phyloP scores from a whole-genome alignment of 2,329 filamentous ascomycete species.

The Cadophora sp. region DNA sequence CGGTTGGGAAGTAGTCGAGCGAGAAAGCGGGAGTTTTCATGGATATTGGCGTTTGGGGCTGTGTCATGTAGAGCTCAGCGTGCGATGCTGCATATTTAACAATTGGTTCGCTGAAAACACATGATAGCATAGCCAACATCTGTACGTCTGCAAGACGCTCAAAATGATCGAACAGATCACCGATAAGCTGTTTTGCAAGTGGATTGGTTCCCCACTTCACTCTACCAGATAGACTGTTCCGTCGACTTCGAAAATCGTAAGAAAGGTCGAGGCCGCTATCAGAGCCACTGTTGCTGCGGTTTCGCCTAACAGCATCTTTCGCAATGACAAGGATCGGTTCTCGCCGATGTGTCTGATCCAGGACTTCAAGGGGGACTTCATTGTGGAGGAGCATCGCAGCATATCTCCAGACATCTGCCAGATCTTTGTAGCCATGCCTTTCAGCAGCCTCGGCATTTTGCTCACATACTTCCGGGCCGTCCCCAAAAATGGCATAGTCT shows the following conservation, averaged over 20 bases:
- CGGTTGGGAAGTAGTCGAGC: constrained; percentile 69
- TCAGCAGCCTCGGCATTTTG: constrained; percentile 84
- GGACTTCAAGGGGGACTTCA: constrained; percentile 73
- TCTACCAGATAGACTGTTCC: constrained; percentile 56
- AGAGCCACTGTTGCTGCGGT: constrained; percentile 48
- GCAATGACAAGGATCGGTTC: constrained; percentile 70
- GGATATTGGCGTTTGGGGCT: constrained; percentile 66
- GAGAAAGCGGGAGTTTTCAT: constrained; percentile 73
- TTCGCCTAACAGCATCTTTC: constrained; percentile 58
- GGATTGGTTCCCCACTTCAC: constrained; percentile 74
- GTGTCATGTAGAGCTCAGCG: constrained; percentile 60
- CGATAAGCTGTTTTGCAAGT: constrained; percentile 65
- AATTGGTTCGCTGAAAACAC: constrained; percentile 68
- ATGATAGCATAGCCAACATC: constrained; percentile 76
- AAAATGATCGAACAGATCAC: constrained; percentile 68
- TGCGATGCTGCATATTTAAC: constrained; percentile 63
- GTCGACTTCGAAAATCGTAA: constrained; percentile 45
- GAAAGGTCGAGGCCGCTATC: constrained; percentile 55
- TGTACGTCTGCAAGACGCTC: constrained; percentile 68
- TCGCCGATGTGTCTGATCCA: constrained; percentile 59
- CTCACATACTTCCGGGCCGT: constrained; percentile 79
- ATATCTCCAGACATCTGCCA: constrained; percentile 85
- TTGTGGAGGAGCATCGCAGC: constrained; percentile 78
- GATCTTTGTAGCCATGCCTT: constrained; percentile 71
- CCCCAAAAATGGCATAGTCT: constrained; percentile 84